A percentile compares a stretch with the other conserved stretches of the same genome.
These are phyloP conservation scores for Rhodotorula kratochvilovae DNA, from an alignment of 768 basidiomycete species.

Conservation along the genomic window DNA sequence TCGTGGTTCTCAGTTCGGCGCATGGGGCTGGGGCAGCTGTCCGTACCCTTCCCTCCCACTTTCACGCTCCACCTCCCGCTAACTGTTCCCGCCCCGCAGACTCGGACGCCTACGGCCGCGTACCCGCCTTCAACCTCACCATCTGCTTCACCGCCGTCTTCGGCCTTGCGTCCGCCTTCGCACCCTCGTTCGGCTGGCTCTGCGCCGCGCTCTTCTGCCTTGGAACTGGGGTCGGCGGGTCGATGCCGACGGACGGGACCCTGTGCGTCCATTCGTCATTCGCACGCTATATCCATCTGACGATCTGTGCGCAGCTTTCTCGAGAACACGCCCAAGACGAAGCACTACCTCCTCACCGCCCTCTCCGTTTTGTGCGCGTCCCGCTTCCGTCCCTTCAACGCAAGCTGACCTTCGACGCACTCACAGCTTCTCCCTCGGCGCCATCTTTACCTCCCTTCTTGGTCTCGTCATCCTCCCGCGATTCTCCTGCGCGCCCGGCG, in stretches of 20 bases:
- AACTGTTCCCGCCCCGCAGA: conserved; percentile 48
- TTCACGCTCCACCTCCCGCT: not conserved
- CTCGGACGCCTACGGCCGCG: conserved; percentile 84
- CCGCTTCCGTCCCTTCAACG: too few relatives aligned
- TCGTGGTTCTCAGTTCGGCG: conserved; percentile 15
- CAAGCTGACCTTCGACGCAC: too few relatives aligned
- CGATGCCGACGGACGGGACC: conserved; percentile 93
- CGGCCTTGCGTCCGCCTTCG: conserved; percentile 71
- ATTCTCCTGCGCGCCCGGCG: conserved; percentile 46
- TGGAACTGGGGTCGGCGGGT: conserved; percentile 81
- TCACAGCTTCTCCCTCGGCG: conserved; percentile 72
- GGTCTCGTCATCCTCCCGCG: conserved; percentile 73
- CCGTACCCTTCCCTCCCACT: conserved; percentile 42
- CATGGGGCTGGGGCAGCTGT: conserved; percentile 69
- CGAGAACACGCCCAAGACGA: conserved; percentile 88
- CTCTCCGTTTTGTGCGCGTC: conserved; percentile 67
- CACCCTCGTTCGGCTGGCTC: conserved; percentile 63
- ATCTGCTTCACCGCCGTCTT: conserved; percentile 86
- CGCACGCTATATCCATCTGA: conserved; percentile 7
- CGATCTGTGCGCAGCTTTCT: conserved; percentile 51
- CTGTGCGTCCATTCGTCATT: conserved; percentile 46
- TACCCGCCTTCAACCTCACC: conserved; percentile 84
- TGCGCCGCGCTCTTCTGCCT: conserved; percentile 78
- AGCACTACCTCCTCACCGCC: conserved; percentile 84
- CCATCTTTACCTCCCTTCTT: conserved; percentile 76